Conservation (phyloP, 768 basidiomycete genomes). For the Boletus reticulatus region DNA sequence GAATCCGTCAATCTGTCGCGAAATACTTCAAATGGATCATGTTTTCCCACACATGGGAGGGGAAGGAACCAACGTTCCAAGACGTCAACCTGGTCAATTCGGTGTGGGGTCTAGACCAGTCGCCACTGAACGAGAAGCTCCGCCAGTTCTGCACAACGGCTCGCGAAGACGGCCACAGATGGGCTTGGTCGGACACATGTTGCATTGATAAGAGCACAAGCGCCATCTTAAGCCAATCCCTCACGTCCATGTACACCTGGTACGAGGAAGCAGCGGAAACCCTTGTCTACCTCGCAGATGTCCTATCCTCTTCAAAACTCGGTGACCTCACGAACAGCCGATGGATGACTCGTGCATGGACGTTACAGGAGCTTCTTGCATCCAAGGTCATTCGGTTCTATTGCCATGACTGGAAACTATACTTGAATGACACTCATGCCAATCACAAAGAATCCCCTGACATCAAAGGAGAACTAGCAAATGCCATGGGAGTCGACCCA, state of each 20-base stretch:
- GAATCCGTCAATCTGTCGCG: not conserved
- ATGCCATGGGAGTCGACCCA: conserved; percentile 1
- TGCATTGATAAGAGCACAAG: not conserved
- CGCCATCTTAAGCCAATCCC: not conserved
- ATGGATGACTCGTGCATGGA: conserved; percentile 14
- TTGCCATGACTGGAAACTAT: conserved; percentile 6
- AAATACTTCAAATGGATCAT: not conserved
- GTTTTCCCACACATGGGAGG: not conserved
- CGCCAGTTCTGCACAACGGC: not conserved
- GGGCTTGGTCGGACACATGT: not conserved
- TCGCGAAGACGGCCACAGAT: not conserved
- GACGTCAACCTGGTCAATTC: not conserved
- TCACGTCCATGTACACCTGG: not conserved
- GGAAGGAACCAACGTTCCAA: not conserved
- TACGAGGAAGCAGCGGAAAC: not conserved
- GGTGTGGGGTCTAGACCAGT: not conserved
- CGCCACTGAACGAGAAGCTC: not conserved
- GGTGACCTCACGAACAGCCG: not conserved
- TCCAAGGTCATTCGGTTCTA: conserved; percentile 13
- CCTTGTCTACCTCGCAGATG: not conserved
- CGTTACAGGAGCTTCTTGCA: conserved; percentile 11
- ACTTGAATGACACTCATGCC: not conserved
- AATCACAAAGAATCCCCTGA: conserved; percentile 11
- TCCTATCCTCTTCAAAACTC: not conserved
- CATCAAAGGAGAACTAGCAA: conserved; percentile 8